Percentiles rank a stretch among this genome's conserved stretches.
phyloP scores from a whole-genome alignment of 2,329 filamentous ascomycete species.

The Zasmidium citrigriseum region DNA sequence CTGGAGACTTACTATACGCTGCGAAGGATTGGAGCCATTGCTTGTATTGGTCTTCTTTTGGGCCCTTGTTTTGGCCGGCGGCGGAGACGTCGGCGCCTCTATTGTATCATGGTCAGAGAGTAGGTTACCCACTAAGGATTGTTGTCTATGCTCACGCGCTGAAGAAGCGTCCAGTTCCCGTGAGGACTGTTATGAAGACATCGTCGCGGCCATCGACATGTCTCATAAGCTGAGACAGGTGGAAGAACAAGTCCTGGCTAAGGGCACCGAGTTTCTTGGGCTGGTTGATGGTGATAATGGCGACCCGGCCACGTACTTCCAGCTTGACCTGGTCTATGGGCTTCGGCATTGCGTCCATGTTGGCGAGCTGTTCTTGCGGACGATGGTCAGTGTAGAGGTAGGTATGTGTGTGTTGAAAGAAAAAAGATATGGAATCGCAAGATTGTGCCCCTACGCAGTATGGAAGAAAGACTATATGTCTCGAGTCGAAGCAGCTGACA shows the following conservation, averaged over 20 bases:
- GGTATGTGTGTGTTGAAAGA: neutral
- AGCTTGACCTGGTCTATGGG: slow-evolving; percentile 37
- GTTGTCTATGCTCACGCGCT: slow-evolving; percentile 67
- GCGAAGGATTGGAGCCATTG: slow-evolving; percentile 73
- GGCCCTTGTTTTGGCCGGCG: slow-evolving; percentile 36
- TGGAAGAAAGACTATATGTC: neutral
- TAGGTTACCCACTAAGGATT: neutral
- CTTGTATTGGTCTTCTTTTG: slow-evolving; percentile 44
- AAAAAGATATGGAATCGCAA: neutral
- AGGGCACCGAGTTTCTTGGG: slow-evolving; percentile 87
- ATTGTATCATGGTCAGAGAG: slow-evolving; percentile 17
- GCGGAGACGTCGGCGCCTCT: slow-evolving; percentile 79
- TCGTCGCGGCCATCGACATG: slow-evolving; percentile 78
- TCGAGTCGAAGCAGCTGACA: slow-evolving; percentile 3
- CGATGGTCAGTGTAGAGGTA: neutral
- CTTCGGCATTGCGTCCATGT: slow-evolving; percentile 22
- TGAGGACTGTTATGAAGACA: slow-evolving; percentile 80
- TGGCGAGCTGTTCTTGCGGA: neutral
- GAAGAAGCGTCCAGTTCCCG: slow-evolving; percentile 78
- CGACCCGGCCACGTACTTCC: slow-evolving; percentile 68
- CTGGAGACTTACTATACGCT: no score
- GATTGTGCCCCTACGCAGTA: neutral
- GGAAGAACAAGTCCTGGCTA: slow-evolving; percentile 62
- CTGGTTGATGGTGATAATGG: slow-evolving; percentile 84
- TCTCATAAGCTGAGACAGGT: slow-evolving; percentile 69